Base-by-base conservation (phyloP, 768 basidiomycete species). In the Trametes cinnabarina region DNA sequence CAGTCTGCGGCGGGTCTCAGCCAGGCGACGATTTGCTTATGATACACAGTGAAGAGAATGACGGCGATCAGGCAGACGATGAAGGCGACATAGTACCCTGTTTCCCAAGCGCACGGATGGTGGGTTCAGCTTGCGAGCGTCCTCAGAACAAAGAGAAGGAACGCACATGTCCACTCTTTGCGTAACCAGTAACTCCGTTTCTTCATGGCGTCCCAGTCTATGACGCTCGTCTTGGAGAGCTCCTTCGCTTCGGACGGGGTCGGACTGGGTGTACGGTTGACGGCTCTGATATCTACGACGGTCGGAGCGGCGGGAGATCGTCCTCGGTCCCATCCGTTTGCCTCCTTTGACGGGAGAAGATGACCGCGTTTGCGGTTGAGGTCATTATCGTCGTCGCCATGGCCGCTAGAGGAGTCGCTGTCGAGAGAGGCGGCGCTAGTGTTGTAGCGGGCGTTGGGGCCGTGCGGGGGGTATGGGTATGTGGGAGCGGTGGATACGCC, bases 1-100 rank as follows among this genome's bases (percentile, higher is more conserved):
- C 82, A 84, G 28, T 78, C 75, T 0, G 89, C 86, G 5, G 79
- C 77, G 0, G 89, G 89, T 25, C 77, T 82, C 46, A 93, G 75
- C 81, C 81, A 83, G 10, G 79, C 53, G 4, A 93, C 86, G 61
- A 94, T 92, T 76, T 75, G 67, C 22, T 73, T 72, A 67, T 82
- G 78, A 65, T 75, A 78, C 32, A 78, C 64, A 8, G 74, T 74
- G 68, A 79, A 70, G 55, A 81, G 71, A 28, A 70, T 71, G 39
- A 73, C 70, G 20, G 75, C 47, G 51, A 73, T 67, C 17, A 74
- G 55, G 14, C 75, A 68, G 59, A 69, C 30, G 32, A 63, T 34
- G 34, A 55, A 61, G n/a, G 63, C 51, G 35, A 73, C 64, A 55
- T 74, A 74, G 62, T 74, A 73, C 72, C 72, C 73, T 74, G 54